Evolutionary conservation across 768 basidiomycete genomes (phyloP), one percentile per base, ranked within the genome.

Genomic region (Amanita rubescens): DNA sequence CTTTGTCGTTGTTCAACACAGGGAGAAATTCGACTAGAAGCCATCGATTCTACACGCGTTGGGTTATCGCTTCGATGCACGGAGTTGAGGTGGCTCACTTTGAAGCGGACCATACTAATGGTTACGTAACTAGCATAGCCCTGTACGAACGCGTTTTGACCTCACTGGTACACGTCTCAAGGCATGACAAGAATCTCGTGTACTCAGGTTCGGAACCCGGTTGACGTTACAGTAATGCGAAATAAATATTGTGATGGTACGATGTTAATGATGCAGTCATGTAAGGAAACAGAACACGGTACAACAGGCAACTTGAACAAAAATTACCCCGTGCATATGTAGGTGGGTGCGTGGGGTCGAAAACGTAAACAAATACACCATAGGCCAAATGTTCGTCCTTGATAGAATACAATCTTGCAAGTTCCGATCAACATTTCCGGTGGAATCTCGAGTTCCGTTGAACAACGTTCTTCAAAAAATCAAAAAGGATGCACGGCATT

Each of bases 21-120:
- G 76, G 70, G 34, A 94, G 77, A 62, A 94, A 84, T 67, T 95
- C 91, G 51, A 93, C 83, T 30, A 95, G 80, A 10, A 94, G 68
- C 88, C 91, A 93, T 34, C 92, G 80, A 65, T 93, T 94, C 90
- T 92, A 57, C 19, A 6, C 15, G 22, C 8, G 24, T 27, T 59
- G 35, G 53, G 49, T 25, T 55, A 41, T n/a, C n/a, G n/a, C 46
- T 34, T 12, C 8, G 17, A 41, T 46, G 17, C 44, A 53, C 44
- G 20, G 35, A 35, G 11, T n/a, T 17, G 24, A 41, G 12, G 10
- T 9, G 27, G 55, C 67, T 58, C 61, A 79, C 82, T 67, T 87
- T 87, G 75, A 86, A 85, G 54, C 85, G 71, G 63, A 87, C 85
- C 84, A 87, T 85, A 8, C 8, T 30, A 30, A 8, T 5, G 4